Conservation (phyloP, 2,329 filamentous ascomycete genomes). For the Septoria linicola region DNA sequence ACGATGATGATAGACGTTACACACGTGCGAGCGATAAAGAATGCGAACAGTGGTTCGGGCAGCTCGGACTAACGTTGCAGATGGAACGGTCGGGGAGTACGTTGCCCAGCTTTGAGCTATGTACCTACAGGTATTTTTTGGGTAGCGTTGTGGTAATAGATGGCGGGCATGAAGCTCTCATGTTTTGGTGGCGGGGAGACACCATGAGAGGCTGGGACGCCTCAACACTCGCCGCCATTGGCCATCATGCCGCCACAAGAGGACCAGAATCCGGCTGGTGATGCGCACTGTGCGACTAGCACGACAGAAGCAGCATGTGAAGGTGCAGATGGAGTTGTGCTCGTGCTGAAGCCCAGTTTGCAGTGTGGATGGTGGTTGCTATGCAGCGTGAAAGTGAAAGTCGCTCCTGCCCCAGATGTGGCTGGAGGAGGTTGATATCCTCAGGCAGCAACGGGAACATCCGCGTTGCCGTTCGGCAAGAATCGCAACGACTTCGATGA, state of each 20-base stretch:
- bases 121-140: background rate
- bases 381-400: background rate
- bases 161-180: constrained; percentile 2
- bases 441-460: constrained; percentile 5
- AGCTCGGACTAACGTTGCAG: constrained; percentile 8
- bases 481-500: constrained; percentile 8
- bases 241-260: background rate
- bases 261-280: background rate
- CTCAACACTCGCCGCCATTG: constrained; percentile 1
- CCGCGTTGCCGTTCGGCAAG: background rate
- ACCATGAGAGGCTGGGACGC: constrained; percentile 8
- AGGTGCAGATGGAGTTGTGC: background rate
- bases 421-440: background rate
- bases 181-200: constrained; percentile 7
- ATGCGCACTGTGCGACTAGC: constrained; percentile 3
- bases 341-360: background rate
- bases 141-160: background rate
- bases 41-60: constrained; percentile 4
- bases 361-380: background rate
- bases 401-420: background rate
- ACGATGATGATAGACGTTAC: background rate
- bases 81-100: constrained; percentile 1
- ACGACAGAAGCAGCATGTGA: background rate
- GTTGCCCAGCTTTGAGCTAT: background rate
- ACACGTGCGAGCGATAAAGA: constrained; percentile 12